phyloP scores from a whole-genome alignment of 768 basidiomycete species.

The Xerocomus potaroensis region DNA sequence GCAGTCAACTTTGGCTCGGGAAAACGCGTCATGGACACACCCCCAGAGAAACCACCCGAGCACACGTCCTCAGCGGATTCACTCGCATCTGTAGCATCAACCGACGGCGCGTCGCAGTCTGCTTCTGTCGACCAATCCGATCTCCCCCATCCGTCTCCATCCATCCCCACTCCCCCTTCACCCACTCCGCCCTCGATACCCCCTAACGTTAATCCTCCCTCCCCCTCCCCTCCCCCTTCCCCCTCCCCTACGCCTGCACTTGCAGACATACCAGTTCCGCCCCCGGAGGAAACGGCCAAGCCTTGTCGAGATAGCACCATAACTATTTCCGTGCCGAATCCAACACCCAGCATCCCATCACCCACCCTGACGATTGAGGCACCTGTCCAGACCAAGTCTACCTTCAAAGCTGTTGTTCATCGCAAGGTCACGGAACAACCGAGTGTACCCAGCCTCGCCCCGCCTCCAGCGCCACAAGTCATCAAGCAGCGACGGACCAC shows the following conservation, averaged over 20 bases:
- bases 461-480: slow-evolving; percentile 26
- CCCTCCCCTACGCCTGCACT: background rate
- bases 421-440: slow-evolving; percentile 43
- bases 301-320: background rate
- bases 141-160: slow-evolving; percentile 6
- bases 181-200: background rate
- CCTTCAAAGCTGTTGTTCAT: slow-evolving; percentile 58
- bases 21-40: slow-evolving; percentile 18
- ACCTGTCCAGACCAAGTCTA: slow-evolving; percentile 15
- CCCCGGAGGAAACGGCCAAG: slow-evolving; percentile 2
- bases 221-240: background rate
- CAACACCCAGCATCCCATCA: slow-evolving; percentile 7
- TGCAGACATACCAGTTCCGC: background rate
- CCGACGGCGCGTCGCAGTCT: slow-evolving; percentile 1
- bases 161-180: background rate
- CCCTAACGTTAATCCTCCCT: background rate
- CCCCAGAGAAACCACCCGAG: slow-evolving; percentile 11
- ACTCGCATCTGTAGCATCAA: background rate
- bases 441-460: slow-evolving; percentile 13
- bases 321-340: slow-evolving; percentile 3
- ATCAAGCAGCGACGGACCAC: slow-evolving; percentile 28
- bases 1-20: slow-evolving; percentile 21
- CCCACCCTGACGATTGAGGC: slow-evolving; percentile 3
- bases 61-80: background rate
- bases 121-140: slow-evolving; percentile 1